Percentiles rank a stretch among this genome's conserved stretches.
Evolutionary conservation across 2,329 filamentous ascomycete genomes (phyloP).

Genomic region (Simplicillium aogashimaense): DNA sequence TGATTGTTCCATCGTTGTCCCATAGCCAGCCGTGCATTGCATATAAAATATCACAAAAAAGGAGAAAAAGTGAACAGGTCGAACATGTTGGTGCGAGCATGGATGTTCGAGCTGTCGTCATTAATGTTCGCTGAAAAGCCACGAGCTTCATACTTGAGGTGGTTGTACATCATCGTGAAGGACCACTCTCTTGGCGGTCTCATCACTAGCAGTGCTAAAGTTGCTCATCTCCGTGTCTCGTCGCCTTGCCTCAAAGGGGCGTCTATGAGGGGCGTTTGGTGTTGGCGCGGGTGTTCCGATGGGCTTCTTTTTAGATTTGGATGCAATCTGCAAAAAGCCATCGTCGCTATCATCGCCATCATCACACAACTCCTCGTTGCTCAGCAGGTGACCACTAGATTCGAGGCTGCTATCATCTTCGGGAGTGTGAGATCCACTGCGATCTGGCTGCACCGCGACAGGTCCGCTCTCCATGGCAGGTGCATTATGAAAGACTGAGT

Average conservation of each 20-base stretch:
- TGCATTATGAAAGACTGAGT: conserved; percentile 23
- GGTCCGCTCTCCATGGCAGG: conserved; percentile 22
- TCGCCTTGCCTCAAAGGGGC: conserved; percentile 29
- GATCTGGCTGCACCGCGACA: conserved; percentile 18
- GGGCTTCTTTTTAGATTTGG: conserved; percentile 37
- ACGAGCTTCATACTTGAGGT: no score
- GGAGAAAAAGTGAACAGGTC: no score
- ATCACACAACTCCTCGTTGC: conserved; percentile 14
- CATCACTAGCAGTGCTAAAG: conserved; percentile 50
- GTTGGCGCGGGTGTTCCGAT: conserved; percentile 8
- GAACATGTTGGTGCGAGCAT: no score
- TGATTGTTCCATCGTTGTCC: no score
- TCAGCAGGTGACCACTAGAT: background rate
- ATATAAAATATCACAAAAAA: no score
- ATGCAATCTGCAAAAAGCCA: conserved; percentile 39
- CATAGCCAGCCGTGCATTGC: no score
- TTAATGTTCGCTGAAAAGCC: no score
- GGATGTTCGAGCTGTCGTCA: no score
- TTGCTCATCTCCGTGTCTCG: conserved; percentile 53
- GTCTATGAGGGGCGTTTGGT: conserved; percentile 9
- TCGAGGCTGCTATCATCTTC: conserved; percentile 1
- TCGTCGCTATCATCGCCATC: conserved; percentile 44
- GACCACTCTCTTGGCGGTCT: conserved; percentile 51
- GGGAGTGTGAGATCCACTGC: conserved; percentile 5
- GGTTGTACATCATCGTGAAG: conserved; percentile 21